Base-by-base conservation (phyloP, 768 basidiomycete genomes). In the Phylloporus scabripes region DNA sequence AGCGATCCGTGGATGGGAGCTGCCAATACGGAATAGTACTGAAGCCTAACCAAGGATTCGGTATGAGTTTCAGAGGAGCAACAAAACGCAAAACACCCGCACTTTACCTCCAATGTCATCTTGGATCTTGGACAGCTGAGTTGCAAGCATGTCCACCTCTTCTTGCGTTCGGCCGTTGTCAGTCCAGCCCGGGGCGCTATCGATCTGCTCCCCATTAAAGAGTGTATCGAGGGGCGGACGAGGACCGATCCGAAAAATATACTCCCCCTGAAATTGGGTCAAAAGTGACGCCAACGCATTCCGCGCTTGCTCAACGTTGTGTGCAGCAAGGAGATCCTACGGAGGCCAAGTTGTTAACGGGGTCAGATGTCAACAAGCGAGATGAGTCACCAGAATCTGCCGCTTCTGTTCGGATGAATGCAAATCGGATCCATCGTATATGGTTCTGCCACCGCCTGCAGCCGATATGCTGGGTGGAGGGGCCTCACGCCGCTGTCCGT, bases 71-170 rank as follows among this genome's bases (percentile, higher is more conserved):
- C 11, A 42, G 15, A 8, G 21, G 15, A 20, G 2, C 6, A 23
- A 24, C 9, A 48, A 44, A 31, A 47, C 21, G n/a, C 17, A 49
- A 12, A 18, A 44, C 20, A 33, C n/a, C 34, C 62, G 15, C 49
- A 89, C 88, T 74, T 87, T 85, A 17, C 85, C 89, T 15, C 90
- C 89, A 32, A 92, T 75, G 58, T 92, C 89, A 50, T 89, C 87
- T 0, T 82, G 82, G 0, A 71, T 68, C 37, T 67, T 70, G 4
- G 65, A 72, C 42, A 88, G 61, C 54, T 66, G 68, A 4, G 68
- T 58, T 28, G 66, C 66, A 20, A 88, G 64, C 2, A 46, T 59
- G 12, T 77, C 71, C 7, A 89, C 56, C 49, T 88, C 80, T 31
- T 76, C 74, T 14, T 66, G 61, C 0, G 79, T 78, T 37, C 80